phyloP scores from a whole-genome alignment of 306 rosid species.

The Oemleria cerasiformis region DNA sequence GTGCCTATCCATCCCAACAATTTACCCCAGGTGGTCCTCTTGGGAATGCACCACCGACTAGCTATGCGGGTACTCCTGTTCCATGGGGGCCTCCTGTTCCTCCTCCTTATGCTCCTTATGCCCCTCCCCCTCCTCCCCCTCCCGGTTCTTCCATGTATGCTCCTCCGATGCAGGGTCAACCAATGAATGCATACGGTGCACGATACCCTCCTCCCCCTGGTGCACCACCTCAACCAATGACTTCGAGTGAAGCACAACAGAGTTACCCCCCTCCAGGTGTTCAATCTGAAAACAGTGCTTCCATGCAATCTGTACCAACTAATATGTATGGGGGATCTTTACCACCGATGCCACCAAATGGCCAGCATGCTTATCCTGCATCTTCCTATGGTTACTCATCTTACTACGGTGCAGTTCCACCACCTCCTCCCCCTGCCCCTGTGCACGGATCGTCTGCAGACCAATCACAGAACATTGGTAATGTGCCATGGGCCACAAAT shows the following conservation, averaged over 20 bases:
- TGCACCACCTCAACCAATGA: slow-evolving; percentile 60
- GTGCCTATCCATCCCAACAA: slow-evolving; percentile 91
- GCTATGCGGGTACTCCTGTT: slow-evolving; percentile 61
- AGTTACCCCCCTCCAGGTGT: slow-evolving; percentile 94
- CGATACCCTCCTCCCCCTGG: slow-evolving; percentile 95
- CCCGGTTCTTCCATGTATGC: slow-evolving; percentile 90
- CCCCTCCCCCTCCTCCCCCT: slow-evolving; percentile 71
- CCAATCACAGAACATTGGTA: slow-evolving; percentile 56
- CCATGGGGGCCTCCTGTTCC: slow-evolving; percentile 98
- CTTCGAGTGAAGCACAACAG: slow-evolving; percentile 69
- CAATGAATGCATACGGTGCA: slow-evolving; percentile 70
- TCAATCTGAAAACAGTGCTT: slow-evolving; percentile 58
- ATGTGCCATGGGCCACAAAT: slow-evolving; percentile 74
- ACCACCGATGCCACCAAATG: slow-evolving; percentile 59
- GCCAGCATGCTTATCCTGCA: slow-evolving; percentile 64
- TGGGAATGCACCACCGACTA: slow-evolving; percentile 64
- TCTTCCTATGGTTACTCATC: slow-evolving; percentile 75
- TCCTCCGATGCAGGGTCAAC: slow-evolving; percentile 65
- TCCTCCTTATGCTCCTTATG: slow-evolving; percentile 64
- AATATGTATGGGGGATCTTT: slow-evolving; percentile 57
- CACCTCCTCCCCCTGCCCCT: slow-evolving; percentile 60
- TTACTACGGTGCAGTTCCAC: slow-evolving; percentile 77
- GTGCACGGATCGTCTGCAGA: slow-evolving; percentile 45
- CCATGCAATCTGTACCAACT: slow-evolving; percentile 48
- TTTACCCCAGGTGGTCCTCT: slow-evolving; percentile 72